phyloP scores from a whole-genome alignment of 306 rosid genomes.

The Sindora glabra region DNA sequence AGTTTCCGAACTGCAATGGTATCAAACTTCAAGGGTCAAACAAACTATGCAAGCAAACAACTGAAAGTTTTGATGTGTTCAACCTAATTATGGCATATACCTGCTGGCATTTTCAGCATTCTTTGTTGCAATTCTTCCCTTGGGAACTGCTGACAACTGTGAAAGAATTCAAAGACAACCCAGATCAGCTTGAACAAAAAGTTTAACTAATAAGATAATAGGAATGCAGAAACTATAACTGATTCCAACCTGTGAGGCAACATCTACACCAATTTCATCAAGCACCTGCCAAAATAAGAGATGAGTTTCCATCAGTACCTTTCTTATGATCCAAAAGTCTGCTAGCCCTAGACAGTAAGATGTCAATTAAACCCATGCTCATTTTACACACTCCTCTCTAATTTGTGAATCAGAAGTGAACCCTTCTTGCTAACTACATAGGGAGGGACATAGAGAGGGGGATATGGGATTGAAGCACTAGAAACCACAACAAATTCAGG shows the following conservation, averaged over 20 bases:
- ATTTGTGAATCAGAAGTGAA: slow-evolving; percentile 1
- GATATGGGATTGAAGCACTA: too few relatives aligned
- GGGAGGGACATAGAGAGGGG: too few relatives aligned
- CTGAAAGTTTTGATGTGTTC: not conserved
- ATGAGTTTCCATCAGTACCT: slow-evolving; percentile 13
- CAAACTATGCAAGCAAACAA: not conserved
- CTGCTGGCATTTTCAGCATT: slow-evolving; percentile 68
- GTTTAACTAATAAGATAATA: not conserved
- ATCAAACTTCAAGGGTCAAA: slow-evolving; percentile 13
- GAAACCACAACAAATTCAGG: too few relatives aligned
- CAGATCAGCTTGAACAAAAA: slow-evolving; percentile 30
- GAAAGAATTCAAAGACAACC: slow-evolving; percentile 18
- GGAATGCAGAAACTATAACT: not conserved
- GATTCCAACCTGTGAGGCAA: slow-evolving; percentile 83
- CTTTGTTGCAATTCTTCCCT: slow-evolving; percentile 72
- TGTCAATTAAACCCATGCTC: not conserved
- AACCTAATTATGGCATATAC: slow-evolving; percentile 35
- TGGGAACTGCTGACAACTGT: slow-evolving; percentile 93
- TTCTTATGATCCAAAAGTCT: slow-evolving; percentile 7
- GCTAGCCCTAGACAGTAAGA: not conserved
- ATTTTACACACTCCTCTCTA: not conserved
- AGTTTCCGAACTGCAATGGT: slow-evolving; percentile 59
- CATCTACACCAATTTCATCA: slow-evolving; percentile 93
- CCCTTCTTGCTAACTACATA: too few relatives aligned
- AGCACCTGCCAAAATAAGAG: slow-evolving; percentile 60